Conservation (phyloP, 2,329 filamentous ascomycete genomes). For the Phialocephala sp. region DNA sequence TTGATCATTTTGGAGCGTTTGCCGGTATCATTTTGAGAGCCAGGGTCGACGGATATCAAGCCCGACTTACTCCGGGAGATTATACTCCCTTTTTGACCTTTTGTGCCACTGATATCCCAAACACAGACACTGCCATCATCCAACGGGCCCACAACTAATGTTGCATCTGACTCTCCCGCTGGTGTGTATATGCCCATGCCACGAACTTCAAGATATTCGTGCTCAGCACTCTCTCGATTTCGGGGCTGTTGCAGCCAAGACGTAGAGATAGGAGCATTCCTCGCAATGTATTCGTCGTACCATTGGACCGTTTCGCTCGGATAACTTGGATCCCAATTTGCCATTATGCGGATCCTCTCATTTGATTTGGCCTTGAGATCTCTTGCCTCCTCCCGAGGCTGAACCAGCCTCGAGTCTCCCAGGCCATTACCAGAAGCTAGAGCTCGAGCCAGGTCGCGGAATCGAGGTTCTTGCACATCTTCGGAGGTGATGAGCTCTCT, state of each 20-base stretch:
- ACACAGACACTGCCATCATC: constrained; percentile 88
- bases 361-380: constrained; percentile 37
- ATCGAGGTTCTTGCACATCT: constrained; percentile 48
- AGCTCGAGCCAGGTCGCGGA: constrained; percentile 42
- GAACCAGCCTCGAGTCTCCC: constrained; percentile 36
- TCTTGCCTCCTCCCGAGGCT: constrained; percentile 32
- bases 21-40: constrained; percentile 49
- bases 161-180: constrained; percentile 56
- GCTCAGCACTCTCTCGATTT: constrained; percentile 48
- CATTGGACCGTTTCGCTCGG: constrained; percentile 75
- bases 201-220: constrained; percentile 67
- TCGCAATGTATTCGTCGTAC: constrained; percentile 88
- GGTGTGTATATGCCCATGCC: constrained; percentile 73
- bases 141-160: constrained; percentile 74
- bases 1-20: constrained; percentile 69
- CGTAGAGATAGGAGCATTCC: constrained; percentile 74
- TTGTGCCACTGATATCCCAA: constrained; percentile 74
- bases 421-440: constrained; percentile 39
- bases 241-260: constrained; percentile 77
- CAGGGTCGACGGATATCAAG: constrained; percentile 65
- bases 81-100: constrained; percentile 63
- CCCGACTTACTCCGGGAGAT: constrained; percentile 69
- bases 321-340: constrained; percentile 84
- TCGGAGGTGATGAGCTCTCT: constrained; percentile 48
- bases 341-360: constrained; percentile 63